Evolutionary conservation across 345 rosid species (phyloP), one percentile per base, ranked within the genome.

Genomic region (Ceriops tagal): DNA sequence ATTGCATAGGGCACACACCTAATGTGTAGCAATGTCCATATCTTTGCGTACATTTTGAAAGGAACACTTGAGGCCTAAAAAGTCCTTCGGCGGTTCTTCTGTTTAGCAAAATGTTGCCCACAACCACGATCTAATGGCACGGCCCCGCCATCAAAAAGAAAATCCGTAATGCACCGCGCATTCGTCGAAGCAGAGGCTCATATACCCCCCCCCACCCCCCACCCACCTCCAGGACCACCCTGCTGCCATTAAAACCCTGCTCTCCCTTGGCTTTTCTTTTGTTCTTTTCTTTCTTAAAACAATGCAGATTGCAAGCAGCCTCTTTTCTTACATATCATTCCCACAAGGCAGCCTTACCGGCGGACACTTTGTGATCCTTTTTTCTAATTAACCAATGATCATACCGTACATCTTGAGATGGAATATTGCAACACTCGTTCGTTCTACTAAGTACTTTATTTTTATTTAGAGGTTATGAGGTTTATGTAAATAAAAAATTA

Each of bases 241-340:
- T 70, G 61, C 49, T 62, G 43, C 69, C 64, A 26, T 53, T 31
- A 43, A 64, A 52, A 55, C n/a, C 60, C 46, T 69, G 60, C 62
- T 13, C 65, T 59, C 22, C 43, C 24, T 68, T 53, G 80, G 71
- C 71, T 46, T 77, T 80, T 75, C 77, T 32, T 28, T 75, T 58
- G 49, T 1, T 15, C 18, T 43, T 43, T 43, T 43, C 49, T 43
- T 43, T 43, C 49, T 43, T 11, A 13, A 3, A 43, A 13, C 15
- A 43, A 43, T 15, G 49, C 18, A 3, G 16, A 43, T 43, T 43
- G 49, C 18, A 43, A 4, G 49, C 18, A 43, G 18, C 49, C 49
- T 43, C 49, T 43, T 43, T 16, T 15, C 49, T 43, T 13, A 3
- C 3, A 3, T 11, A 43, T 43, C 3, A 43, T 11, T 1, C 18